Evolutionary conservation across 352 stramenopile species (phyloP).

Genomic region (Globisporangium emineosum): DNA sequence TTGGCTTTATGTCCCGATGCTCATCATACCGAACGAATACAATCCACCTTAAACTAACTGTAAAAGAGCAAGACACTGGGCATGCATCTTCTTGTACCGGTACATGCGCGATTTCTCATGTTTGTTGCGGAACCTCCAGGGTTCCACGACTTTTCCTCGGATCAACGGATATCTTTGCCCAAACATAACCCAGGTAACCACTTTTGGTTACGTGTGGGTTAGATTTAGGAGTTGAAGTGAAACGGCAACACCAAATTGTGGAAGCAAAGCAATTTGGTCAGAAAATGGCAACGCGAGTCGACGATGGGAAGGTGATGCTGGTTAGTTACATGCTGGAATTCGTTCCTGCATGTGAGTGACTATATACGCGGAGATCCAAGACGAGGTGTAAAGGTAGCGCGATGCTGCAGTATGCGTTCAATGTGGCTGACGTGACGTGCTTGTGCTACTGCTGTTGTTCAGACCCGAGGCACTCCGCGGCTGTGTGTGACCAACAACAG

Average conservation of each 20-base stretch:
- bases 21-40: no score
- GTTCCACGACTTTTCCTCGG: neutral
- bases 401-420: neutral
- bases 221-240: neutral
- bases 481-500: neutral
- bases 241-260: neutral
- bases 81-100: no score
- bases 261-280: no score
- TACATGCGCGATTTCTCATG: neutral
- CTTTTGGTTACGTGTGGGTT: neutral
- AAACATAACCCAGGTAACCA: neutral
- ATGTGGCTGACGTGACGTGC: neutral
- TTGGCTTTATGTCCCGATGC: no score
- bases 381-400: neutral
- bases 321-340: neutral
- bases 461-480: neutral
- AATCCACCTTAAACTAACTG: no score
- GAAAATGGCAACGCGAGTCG: neutral
- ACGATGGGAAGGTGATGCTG: neutral
- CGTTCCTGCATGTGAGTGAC: neutral
- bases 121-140: no score
- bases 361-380: neutral
- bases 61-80: no score
- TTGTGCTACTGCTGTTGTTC: neutral
- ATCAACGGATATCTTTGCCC: neutral